Percentiles rank a stretch among this genome's conserved stretches.
Evolutionary conservation across 495 filamentous ascomycete species (phyloP).

Genomic region (Chaetomidium leptoderma): DNA sequence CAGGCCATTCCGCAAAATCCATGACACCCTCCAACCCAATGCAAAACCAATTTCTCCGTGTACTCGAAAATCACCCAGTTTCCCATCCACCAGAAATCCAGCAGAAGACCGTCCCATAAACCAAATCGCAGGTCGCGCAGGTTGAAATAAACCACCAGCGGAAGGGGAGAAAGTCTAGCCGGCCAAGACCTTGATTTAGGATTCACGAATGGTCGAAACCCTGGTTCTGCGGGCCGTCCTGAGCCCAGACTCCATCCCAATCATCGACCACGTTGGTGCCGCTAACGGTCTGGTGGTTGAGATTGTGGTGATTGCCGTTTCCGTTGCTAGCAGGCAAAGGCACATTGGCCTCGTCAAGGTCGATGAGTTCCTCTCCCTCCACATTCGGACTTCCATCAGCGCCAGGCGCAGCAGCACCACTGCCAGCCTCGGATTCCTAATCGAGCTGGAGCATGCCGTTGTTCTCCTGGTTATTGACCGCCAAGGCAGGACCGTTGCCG

Average conservation of each 20-base stretch:
- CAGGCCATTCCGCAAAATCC: background rate
- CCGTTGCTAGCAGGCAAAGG: background rate
- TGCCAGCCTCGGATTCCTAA: constrained; percentile 11
- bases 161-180: too few species aligned
- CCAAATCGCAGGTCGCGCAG: background rate
- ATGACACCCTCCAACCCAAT: background rate
- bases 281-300: background rate
- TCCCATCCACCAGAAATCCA: background rate
- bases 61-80: background rate
- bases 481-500: background rate
- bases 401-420: background rate
- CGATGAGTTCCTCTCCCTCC: background rate
- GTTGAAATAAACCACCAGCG: too few species aligned
- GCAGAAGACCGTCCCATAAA: background rate
- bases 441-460: constrained; percentile 15
- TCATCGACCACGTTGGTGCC: background rate
- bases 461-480: constrained; percentile 1
- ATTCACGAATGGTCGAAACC: too few species aligned
- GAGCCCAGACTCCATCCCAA: background rate
- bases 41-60: background rate
- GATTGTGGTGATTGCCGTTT: background rate
- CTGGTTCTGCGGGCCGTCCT: background rate
- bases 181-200: too few species aligned
- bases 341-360: background rate
- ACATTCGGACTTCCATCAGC: background rate